A percentile compares a stretch with the other conserved stretches of the same genome.
Conservation (phyloP, 768 basidiomycete species). For the Atractiella rhizophila region DNA sequence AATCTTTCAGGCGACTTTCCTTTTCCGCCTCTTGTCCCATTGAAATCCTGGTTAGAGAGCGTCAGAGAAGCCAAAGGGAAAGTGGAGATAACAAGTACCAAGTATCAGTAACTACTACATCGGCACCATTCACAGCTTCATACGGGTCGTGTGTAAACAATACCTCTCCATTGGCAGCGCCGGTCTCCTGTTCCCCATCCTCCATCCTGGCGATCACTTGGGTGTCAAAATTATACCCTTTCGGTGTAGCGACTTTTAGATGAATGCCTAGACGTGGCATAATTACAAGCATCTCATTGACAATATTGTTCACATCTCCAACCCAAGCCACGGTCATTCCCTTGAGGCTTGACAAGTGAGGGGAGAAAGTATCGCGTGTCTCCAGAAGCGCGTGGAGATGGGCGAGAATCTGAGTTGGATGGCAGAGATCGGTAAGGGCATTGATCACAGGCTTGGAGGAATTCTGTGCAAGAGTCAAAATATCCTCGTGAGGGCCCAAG, state of each 20-base stretch:
- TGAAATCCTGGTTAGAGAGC: conserved; percentile 43
- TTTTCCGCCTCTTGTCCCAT: conserved; percentile 98
- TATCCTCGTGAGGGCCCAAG: conserved; percentile 71
- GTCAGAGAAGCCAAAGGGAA: neutral
- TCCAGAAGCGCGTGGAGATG: conserved; percentile 78
- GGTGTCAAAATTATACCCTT: conserved; percentile 25
- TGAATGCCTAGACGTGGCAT: conserved; percentile 74
- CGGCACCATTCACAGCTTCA: conserved; percentile 68
- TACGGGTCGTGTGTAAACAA: conserved; percentile 28
- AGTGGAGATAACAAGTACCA: conserved; percentile 32
- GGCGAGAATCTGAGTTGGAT: conserved; percentile 84
- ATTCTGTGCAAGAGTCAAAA: conserved; percentile 79
- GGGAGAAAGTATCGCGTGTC: conserved; percentile 17
- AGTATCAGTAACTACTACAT: conserved; percentile 91
- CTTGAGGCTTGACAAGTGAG: conserved; percentile 26
- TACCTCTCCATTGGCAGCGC: conserved; percentile 1
- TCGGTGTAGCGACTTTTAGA: conserved; percentile 58
- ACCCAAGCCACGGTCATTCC: conserved; percentile 78
- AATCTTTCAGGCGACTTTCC: conserved; percentile 55
- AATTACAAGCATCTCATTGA: conserved; percentile 91
- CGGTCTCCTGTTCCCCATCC: conserved; percentile 21
- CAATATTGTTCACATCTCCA: conserved; percentile 79
- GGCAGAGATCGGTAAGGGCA: conserved; percentile 83
- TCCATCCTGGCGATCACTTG: conserved; percentile 60
- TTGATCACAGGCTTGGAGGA: conserved; percentile 87